A percentile compares a stretch with the other conserved stretches of the same genome.
Conservation (phyloP, 75 land plant genomes). For the Pinus taeda region DNA sequence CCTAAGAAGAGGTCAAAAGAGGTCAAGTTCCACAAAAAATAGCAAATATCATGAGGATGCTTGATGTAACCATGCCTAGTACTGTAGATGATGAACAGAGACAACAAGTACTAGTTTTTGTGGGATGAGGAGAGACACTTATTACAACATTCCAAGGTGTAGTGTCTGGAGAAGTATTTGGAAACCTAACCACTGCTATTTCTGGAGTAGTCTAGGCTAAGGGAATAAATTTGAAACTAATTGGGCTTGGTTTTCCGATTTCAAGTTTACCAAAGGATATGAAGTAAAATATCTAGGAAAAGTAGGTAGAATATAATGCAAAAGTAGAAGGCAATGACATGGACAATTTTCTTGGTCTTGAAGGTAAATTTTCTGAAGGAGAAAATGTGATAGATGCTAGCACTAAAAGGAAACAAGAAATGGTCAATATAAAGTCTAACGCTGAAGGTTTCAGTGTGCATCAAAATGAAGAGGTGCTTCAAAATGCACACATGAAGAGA, state of each 20-base stretch:
- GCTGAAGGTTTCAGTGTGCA: constrained; percentile 8
- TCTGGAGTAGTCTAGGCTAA: constrained; percentile 67
- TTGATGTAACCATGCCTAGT: constrained; percentile 88
- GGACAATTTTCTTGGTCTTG: not conserved
- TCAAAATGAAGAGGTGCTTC: constrained; percentile 5
- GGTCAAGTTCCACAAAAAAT: constrained; percentile 70
- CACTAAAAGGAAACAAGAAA: constrained; percentile 12
- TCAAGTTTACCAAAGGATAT: constrained; percentile 50
- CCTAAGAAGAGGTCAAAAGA: constrained; percentile 30
- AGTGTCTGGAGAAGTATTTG: constrained; percentile 95
- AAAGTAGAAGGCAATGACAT: constrained; percentile 3
- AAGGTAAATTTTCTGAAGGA: constrained; percentile 7
- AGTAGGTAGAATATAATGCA: not conserved
- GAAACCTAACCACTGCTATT: constrained; percentile 77
- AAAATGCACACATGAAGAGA: not conserved
- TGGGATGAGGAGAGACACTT: constrained; percentile 82
- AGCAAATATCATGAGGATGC: constrained; percentile 76
- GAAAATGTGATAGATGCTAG: constrained; percentile 10
- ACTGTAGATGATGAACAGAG: constrained; percentile 68
- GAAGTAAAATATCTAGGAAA: constrained; percentile 39
- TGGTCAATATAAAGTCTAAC: constrained; percentile 1
- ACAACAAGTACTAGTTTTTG: constrained; percentile 80
- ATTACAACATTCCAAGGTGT: constrained; percentile 90
- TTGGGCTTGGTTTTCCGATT: constrained; percentile 38
- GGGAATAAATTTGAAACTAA: constrained; percentile 52